phyloP scores from a whole-genome alignment of 306 rosid species.

The Purshia tridentata region DNA sequence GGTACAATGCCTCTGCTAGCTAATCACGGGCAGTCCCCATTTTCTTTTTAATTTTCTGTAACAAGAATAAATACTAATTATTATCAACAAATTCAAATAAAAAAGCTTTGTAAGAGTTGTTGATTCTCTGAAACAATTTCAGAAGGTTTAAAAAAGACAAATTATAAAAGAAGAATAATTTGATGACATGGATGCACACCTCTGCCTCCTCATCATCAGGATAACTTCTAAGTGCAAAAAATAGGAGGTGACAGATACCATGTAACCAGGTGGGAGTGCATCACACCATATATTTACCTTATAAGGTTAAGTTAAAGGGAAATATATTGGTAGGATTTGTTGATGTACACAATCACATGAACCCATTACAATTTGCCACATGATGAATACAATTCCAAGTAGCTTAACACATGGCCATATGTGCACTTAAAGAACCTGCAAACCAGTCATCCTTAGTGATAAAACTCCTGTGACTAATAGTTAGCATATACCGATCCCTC shows the following conservation, averaged over 20 bases:
- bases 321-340: too few relatives aligned
- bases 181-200: too few relatives aligned
- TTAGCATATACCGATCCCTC: neutral
- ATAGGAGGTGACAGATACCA: too few relatives aligned
- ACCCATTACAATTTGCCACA: too few relatives aligned
- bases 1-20: conserved; percentile 83
- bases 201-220: too few relatives aligned
- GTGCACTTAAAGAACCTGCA: neutral
- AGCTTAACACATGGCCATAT: neutral
- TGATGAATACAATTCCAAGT: neutral
- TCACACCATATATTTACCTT: too few relatives aligned
- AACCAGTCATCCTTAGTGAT: neutral
- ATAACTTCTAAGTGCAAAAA: too few relatives aligned
- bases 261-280: too few relatives aligned
- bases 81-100: neutral
- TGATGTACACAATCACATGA: too few relatives aligned
- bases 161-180: too few relatives aligned
- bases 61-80: neutral
- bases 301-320: too few relatives aligned
- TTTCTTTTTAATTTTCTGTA: conserved; percentile 70
- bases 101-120: neutral
- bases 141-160: too few relatives aligned
- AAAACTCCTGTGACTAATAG: neutral
- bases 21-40: conserved; percentile 84
- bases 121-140: neutral